Evolutionary conservation across 2,329 filamentous ascomycete species (phyloP).

Genomic region (Claviceps pazoutovae): DNA sequence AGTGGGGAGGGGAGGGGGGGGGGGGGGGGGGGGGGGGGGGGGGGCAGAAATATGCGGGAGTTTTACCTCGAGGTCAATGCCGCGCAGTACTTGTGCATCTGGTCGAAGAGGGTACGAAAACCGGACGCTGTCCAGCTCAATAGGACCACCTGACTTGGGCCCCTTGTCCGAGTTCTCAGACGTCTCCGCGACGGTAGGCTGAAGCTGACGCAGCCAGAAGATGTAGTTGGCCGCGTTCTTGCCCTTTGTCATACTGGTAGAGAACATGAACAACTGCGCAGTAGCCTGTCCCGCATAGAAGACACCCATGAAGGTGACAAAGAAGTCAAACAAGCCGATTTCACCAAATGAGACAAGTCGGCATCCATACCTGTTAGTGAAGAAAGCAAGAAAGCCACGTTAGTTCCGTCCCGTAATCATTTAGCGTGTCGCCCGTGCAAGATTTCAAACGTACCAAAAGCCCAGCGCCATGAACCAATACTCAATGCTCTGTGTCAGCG

Average conservation of each 20-base stretch:
- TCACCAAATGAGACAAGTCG: conserved; percentile 25
- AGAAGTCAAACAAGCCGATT: conserved; percentile 37
- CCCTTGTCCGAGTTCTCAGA: conserved; percentile 23
- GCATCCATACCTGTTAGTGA: conserved; percentile 19
- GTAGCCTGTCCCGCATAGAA: conserved; percentile 31
- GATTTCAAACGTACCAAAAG: conserved; percentile 19
- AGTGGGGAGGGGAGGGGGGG: too few species aligned
- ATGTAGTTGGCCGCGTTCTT: conserved; percentile 35
- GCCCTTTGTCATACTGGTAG: conserved; percentile 39
- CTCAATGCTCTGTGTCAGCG: conserved; percentile 23
- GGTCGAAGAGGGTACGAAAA: conserved; percentile 47
- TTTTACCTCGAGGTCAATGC: conserved; percentile 25
- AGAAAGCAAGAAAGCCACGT: neutral
- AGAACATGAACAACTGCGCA: conserved; percentile 29
- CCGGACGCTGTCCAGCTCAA: conserved; percentile 40
- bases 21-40: too few species aligned
- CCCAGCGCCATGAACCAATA: conserved; percentile 22
- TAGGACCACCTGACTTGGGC: conserved; percentile 18
- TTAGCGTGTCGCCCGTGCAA: neutral
- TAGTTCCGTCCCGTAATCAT: neutral
- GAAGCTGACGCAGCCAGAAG: conserved; percentile 30
- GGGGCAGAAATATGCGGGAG: too few species aligned
- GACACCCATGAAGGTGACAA: conserved; percentile 37
- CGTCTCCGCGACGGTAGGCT: conserved; percentile 28
- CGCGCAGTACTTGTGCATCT: conserved; percentile 25